A percentile compares a stretch with the other conserved stretches of the same genome.
phyloP scores from a whole-genome alignment of 495 filamentous ascomycete species.

The Lasiosphaeriaceae sp. region DNA sequence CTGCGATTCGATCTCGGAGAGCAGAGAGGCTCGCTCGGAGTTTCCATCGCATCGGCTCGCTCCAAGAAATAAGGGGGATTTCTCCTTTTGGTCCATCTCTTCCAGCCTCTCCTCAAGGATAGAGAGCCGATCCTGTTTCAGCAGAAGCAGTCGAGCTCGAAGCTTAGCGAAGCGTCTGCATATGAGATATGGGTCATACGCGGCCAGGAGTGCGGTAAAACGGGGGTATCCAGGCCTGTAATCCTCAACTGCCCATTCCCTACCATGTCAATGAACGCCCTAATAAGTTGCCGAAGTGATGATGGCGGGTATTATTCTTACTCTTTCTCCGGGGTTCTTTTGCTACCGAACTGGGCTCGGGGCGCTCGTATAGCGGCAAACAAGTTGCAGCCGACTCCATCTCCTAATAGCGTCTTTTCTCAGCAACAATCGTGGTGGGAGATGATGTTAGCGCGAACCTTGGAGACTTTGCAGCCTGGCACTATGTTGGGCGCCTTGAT shows the following conservation, averaged over 20 bases:
- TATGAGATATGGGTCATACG: slow-evolving; percentile 23
- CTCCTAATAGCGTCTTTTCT: no score
- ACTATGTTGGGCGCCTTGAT: no score
- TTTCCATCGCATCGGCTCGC: slow-evolving; percentile 29
- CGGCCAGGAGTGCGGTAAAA: slow-evolving; percentile 25
- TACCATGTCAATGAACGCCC: no score
- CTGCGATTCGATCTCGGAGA: slow-evolving; percentile 20
- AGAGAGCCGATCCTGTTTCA: slow-evolving; percentile 30
- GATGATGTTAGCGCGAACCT: no score
- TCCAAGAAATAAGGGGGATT: neutral
- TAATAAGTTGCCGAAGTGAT: no score
- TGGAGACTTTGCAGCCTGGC: no score
- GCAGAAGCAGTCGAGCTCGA: slow-evolving; percentile 22
- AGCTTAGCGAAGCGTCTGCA: slow-evolving; percentile 29
- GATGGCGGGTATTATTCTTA: no score
- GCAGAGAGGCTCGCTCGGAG: slow-evolving; percentile 11
- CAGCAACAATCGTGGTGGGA: no score
- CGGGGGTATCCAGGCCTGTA: slow-evolving; percentile 32
- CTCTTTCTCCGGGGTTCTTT: no score
- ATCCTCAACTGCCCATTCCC: slow-evolving; percentile 37
- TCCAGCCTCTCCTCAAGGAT: slow-evolving; percentile 30
- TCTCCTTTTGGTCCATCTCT: slow-evolving; percentile 28
- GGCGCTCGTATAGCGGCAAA: no score
- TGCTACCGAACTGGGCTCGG: no score
- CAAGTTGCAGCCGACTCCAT: no score